phyloP scores from a whole-genome alignment of 2,329 filamentous ascomycete genomes.

The Gaeumannomyces tritici region DNA sequence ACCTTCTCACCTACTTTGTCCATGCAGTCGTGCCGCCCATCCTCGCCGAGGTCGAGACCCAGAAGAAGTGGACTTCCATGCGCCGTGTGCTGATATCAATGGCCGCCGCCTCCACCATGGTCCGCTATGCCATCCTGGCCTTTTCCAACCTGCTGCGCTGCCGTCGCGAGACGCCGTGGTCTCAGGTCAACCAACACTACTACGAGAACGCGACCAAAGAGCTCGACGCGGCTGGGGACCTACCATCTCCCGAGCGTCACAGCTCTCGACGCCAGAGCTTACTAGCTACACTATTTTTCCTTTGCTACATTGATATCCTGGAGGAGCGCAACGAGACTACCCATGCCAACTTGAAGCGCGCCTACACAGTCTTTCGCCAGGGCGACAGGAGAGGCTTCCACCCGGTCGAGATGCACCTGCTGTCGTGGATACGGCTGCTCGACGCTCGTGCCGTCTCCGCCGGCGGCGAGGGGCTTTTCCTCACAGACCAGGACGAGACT shows the following conservation, averaged over 20 bases:
- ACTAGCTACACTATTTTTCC: slow-evolving; percentile 41
- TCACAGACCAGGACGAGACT: slow-evolving; percentile 36
- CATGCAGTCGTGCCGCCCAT: slow-evolving; percentile 41
- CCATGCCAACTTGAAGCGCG: slow-evolving; percentile 37
- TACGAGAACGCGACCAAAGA: slow-evolving; percentile 26
- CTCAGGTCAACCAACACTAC: slow-evolving; percentile 23
- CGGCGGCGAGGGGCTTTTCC: slow-evolving; percentile 44
- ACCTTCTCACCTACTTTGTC: slow-evolving; percentile 37
- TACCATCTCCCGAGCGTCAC: slow-evolving; percentile 11
- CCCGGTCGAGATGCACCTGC: slow-evolving; percentile 33
- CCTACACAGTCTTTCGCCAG: slow-evolving; percentile 35
- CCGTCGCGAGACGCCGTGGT: slow-evolving; percentile 21
- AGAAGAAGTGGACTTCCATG: slow-evolving; percentile 40
- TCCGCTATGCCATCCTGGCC: slow-evolving; percentile 37
- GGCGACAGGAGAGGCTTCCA: slow-evolving; percentile 26
- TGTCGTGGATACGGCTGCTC: slow-evolving; percentile 45
- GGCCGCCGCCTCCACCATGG: slow-evolving; percentile 34
- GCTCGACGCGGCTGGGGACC: slow-evolving; percentile 13
- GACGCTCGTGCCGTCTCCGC: slow-evolving; percentile 46
- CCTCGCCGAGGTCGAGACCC: slow-evolving; percentile 40
- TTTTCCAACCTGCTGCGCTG: slow-evolving; percentile 37
- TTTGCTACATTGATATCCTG: slow-evolving; percentile 42
- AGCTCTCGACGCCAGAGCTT: slow-evolving; percentile 28
- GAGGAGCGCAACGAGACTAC: slow-evolving; percentile 32
- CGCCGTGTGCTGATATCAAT: slow-evolving; percentile 37